phyloP scores from a whole-genome alignment of 2,329 filamentous ascomycete genomes.

The Hirsutella thompsonii region DNA sequence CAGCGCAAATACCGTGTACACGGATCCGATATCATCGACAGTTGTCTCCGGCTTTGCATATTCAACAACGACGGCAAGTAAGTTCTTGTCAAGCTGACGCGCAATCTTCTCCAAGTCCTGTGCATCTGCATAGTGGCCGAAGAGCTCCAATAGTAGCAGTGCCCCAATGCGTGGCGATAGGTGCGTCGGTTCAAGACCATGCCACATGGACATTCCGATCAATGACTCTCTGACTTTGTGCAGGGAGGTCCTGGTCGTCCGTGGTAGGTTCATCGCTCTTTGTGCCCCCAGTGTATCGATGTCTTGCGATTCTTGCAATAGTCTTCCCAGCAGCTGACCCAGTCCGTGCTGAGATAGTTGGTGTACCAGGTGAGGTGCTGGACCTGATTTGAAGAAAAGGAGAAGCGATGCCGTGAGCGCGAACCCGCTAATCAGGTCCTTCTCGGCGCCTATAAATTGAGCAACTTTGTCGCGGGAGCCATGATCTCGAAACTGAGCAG shows the following conservation, averaged over 20 bases:
- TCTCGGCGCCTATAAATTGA: slow-evolving; percentile 42
- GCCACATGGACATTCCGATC: slow-evolving; percentile 46
- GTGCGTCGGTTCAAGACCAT: slow-evolving; percentile 29
- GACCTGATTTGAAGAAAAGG: slow-evolving; percentile 47
- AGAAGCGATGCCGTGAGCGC: slow-evolving; percentile 50
- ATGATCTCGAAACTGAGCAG: slow-evolving; percentile 60
- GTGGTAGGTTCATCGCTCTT: slow-evolving; percentile 56
- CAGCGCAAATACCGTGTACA: slow-evolving; percentile 27
- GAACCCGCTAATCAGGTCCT: slow-evolving; percentile 50
- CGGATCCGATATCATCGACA: slow-evolving; percentile 22
- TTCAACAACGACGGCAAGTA: slow-evolving; percentile 12
- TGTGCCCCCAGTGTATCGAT: slow-evolving; percentile 50
- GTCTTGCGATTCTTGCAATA: slow-evolving; percentile 40
- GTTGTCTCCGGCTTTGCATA: slow-evolving; percentile 7
- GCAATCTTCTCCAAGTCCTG: slow-evolving; percentile 15
- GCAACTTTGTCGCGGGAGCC: slow-evolving; percentile 59
- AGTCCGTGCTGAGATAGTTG: slow-evolving; percentile 43
- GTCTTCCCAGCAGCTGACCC: slow-evolving; percentile 37
- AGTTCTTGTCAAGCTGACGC: slow-evolving; percentile 13
- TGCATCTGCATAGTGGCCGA: slow-evolving; percentile 16
- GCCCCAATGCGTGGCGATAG: slow-evolving; percentile 52
- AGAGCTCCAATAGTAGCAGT: slow-evolving; percentile 46
- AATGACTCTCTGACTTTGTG: slow-evolving; percentile 39
- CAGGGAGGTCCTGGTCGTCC: slow-evolving; percentile 44
- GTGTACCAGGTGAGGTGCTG: slow-evolving; percentile 44